Evolutionary conservation across 441 rosid species (phyloP), one percentile per base, ranked within the genome.

Genomic region (Adansonia gregorii): DNA sequence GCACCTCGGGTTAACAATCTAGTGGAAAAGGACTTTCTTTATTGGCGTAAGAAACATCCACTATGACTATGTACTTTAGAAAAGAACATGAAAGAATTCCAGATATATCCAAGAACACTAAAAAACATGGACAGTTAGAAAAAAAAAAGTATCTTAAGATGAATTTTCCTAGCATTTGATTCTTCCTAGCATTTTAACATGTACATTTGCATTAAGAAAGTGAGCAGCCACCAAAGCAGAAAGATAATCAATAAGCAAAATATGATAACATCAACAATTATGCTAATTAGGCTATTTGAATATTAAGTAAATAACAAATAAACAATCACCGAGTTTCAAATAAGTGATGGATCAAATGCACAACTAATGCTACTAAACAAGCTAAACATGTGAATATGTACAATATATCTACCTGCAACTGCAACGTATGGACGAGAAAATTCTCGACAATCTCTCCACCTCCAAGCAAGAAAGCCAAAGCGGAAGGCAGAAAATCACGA

Each of bases 371-470:
- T 17, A 8, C 73, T 20, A 74, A 15, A 17, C 51, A 12, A 76
- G 8, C 5, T 8, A 56, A 56, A 17, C 24, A 5, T 65, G 22
- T 54, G 22, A 51, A 70, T 70, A 55, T n/a, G 31, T 31, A 19
- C 31, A 11, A 24, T 43, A 43, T 14, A 31, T 41, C 6, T 69
- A 92, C 98, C 98, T 94, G 98, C 84, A 94, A 81, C 77, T 93
- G 97, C 89, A 94, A 78, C 41, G 92, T 93, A 70, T 94, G 95
- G 72, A 94, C 97, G 74, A 93, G 90, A 84, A 94, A 93, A 83
- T 93, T 91, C 79, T 92, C 87, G 80, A 94, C 97, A 72, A 94
- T 93, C 70, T 93, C 95, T 54, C 92, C 97, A 76, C 98, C 98
- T 79, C 74, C 90, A 49, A 94, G 88, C 86, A 94, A 72, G 85